Evolutionary conservation across 495 filamentous ascomycete species (phyloP).

Genomic region (Tuber brumale): DNA sequence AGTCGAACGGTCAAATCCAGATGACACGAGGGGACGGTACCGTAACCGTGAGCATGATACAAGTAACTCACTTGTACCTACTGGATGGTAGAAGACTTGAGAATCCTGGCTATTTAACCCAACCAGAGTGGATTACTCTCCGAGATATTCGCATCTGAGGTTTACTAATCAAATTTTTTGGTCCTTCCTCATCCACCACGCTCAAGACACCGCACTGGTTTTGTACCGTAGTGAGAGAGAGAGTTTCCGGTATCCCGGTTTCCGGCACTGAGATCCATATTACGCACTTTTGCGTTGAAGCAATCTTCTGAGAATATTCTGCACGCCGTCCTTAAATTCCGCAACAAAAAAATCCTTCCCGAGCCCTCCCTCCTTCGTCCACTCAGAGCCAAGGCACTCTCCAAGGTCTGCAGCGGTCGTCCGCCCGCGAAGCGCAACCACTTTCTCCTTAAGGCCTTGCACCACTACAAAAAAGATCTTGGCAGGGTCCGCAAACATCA

Average conservation of each 20-base stretch:
- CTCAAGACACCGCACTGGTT: not conserved
- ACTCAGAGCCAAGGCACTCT: not conserved
- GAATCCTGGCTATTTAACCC: not conserved
- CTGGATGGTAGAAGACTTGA: not conserved
- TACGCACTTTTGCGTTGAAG: not conserved
- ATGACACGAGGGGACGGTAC: not conserved
- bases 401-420: not conserved
- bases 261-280: not conserved
- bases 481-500: constrained; percentile 16
- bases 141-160: not conserved
- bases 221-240: not conserved
- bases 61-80: not conserved
- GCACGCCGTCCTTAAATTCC: not conserved
- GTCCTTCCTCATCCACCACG: not conserved
- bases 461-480: not conserved
- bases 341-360: not conserved
- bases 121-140: not conserved
- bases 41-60: not conserved
- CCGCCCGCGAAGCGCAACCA: not conserved
- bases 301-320: not conserved
- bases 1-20: not conserved
- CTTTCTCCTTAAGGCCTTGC: not conserved
- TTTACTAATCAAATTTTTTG: not conserved
- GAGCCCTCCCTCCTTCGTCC: not conserved
- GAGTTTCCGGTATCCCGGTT: constrained; percentile 1